These are phyloP conservation scores for Cyclotella sp. DNA, from an alignment of 108 stramenopile genomes.

Conservation along the genomic window DNA sequence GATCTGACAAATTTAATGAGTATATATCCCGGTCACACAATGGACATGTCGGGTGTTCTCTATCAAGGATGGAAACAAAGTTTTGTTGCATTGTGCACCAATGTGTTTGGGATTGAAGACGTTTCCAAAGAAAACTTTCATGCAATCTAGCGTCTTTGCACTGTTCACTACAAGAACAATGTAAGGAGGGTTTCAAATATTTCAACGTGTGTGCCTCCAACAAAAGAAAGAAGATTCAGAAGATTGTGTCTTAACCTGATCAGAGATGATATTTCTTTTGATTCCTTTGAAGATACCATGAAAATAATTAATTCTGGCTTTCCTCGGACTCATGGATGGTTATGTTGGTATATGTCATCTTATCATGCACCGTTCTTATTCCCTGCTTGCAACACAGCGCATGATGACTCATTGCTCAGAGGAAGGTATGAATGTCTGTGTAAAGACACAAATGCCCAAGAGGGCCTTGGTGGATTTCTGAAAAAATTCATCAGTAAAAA, in stretches of 20 bases:
- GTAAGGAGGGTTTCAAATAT: not conserved
- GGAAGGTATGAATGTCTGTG: not conserved
- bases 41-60: not conserved
- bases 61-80: too few species aligned
- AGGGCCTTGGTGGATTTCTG: not conserved
- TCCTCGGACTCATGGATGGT: not conserved
- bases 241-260: not conserved
- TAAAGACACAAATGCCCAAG: not conserved
- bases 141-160: not conserved
- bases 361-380: not conserved
- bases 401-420: not conserved
- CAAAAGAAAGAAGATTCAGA: not conserved
- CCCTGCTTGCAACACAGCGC: not conserved
- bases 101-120: not conserved
- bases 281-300: not conserved
- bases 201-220: not conserved
- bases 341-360: not conserved
- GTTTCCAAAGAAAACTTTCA: not conserved
- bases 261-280: not conserved
- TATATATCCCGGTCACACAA: not conserved
- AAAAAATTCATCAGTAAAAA: not conserved
- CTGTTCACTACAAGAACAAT: conserved; percentile 3
- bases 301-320: not conserved
- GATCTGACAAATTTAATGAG: not conserved
- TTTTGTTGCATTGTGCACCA: not conserved